phyloP scores from a whole-genome alignment of 169 alveolate genomes.

The Plasmodium blacklocki region DNA sequence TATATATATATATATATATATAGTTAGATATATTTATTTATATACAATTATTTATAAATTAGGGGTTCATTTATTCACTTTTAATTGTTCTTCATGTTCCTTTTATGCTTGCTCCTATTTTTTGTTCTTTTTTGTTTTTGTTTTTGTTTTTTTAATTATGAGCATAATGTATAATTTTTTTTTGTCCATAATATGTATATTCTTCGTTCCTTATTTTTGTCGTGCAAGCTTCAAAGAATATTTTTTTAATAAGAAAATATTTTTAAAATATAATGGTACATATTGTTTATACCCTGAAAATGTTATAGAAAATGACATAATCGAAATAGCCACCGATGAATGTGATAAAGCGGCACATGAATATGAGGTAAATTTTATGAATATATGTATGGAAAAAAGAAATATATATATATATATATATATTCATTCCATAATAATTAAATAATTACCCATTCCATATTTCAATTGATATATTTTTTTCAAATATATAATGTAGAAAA shows the following conservation, averaged over 20 bases:
- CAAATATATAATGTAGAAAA: too few relatives aligned
- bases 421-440: background rate
- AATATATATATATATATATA: background rate
- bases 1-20: too few relatives aligned
- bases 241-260: constrained; percentile 28
- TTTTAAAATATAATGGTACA: constrained; percentile 57
- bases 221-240: constrained; percentile 4
- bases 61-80: constrained; percentile 5
- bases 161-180: constrained; percentile 24
- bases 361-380: constrained; percentile 54
- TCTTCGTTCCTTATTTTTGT: constrained; percentile 14
- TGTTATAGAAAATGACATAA: constrained; percentile 49
- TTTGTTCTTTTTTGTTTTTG: background rate
- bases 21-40: background rate
- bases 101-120: background rate
- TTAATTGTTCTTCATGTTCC: background rate
- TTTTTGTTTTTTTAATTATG: background rate
- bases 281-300: constrained; percentile 73
- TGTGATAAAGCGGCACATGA: constrained; percentile 65
- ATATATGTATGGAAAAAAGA: background rate
- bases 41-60: background rate
- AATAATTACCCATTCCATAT: too few relatives aligned
- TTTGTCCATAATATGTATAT: constrained; percentile 9
- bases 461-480: too few relatives aligned
- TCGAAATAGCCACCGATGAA: constrained; percentile 58